Evolutionary conservation across 352 stramenopile species (phyloP).

Genomic region (Globisporangium radiosum): DNA sequence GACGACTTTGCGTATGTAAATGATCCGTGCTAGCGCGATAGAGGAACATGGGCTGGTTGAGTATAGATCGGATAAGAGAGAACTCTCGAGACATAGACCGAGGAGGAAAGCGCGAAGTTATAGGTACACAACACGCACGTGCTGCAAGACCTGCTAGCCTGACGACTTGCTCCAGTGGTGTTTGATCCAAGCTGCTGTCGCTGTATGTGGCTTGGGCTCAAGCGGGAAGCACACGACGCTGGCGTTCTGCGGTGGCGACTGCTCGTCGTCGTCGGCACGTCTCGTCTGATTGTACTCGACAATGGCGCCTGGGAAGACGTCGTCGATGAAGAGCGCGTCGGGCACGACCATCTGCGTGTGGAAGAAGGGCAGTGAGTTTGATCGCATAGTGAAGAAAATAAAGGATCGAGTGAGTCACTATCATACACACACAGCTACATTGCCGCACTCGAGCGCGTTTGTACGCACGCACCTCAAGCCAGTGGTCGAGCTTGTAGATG

Average conservation of each 20-base stretch:
- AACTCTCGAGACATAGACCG: too few relatives aligned
- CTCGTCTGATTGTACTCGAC: slow-evolving; percentile 46
- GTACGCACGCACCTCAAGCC: slow-evolving; percentile 45
- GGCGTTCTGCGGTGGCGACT: slow-evolving; percentile 18
- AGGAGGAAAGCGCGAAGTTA: too few relatives aligned
- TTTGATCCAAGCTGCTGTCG: slow-evolving; percentile 36
- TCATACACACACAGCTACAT: neutral
- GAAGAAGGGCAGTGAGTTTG: neutral
- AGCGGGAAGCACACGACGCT: slow-evolving; percentile 80
- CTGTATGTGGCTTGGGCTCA: slow-evolving; percentile 65
- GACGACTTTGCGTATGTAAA: slow-evolving; percentile 68
- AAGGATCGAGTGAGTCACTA: neutral
- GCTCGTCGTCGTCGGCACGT: slow-evolving; percentile 21
- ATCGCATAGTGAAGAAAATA: neutral
- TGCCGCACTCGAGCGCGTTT: too few relatives aligned
- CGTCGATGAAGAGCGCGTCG: slow-evolving; percentile 30
- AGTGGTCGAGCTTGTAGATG: slow-evolving; percentile 88
- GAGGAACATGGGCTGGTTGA: too few relatives aligned
- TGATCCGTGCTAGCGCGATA: slow-evolving; percentile 31
- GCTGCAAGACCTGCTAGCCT: too few relatives aligned
- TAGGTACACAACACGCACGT: too few relatives aligned
- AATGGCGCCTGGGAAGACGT: slow-evolving; percentile 39
- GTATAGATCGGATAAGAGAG: neutral
- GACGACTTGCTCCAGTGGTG: slow-evolving; percentile 25
- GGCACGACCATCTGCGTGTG: slow-evolving; percentile 31